Base-by-base conservation (phyloP, 192 early-diverging fungal genomes). In the Paraglomus occultum region DNA sequence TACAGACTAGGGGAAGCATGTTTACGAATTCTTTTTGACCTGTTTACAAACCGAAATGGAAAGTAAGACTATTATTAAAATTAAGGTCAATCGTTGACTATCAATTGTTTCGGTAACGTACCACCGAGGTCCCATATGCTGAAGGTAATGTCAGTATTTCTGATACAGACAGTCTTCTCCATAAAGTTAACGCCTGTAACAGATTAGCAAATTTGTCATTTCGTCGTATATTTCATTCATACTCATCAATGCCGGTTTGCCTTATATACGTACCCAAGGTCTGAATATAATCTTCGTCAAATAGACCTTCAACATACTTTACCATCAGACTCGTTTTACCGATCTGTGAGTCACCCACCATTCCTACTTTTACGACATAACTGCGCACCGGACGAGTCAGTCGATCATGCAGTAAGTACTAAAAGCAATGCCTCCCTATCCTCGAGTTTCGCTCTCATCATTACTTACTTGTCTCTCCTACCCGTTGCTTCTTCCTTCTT, bases 121-220 rank as follows among this genome's bases (percentile, higher is more conserved):
- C 91, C 94, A 74, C 95, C 95, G 63, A 98, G 80, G 79, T 98
- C 95, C 95, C 95, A 98, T 77, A 98, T 95, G 73, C 92, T 95
- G 75, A 98, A 98, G 15, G 94, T 96, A 64, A 98, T 92, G 67
- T 92, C 92, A 7, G 92, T 94, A 67, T 94, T 92, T 61, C 88
- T 84, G 62, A 98, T 88, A 11, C 88, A 83, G 39, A 98, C 89
- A 0, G 94, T 95, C 78, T 98, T 98, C 76, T 98, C 95, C 91
- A 96, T 92, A 71, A 96, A 96, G 71, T 95, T 95, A 48, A 98
- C 92, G 64, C 95, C 92, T 91, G 65, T 31, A 31, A 31, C 31
- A 31, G 31, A 31, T 31, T 31, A 31, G 3, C 31, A 31, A 31
- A 31, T 31, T 31, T 31, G 31, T 31, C 3, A 31, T 31, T 31